phyloP scores from a whole-genome alignment of 495 filamentous ascomycete genomes.

The Trichocladium antarcticum region DNA sequence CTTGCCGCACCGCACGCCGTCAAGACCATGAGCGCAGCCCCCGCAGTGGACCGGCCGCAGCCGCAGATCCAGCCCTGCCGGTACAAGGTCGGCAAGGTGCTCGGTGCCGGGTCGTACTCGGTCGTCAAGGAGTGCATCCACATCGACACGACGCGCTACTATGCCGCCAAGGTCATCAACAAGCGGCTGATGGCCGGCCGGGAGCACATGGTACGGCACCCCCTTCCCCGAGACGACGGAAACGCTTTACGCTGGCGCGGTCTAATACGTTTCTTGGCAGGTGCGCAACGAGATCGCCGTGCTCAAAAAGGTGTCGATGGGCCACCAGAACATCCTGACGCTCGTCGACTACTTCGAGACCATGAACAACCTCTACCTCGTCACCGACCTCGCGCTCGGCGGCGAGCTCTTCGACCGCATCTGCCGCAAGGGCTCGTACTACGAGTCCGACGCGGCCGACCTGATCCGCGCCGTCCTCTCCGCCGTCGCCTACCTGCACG shows the following conservation, averaged over 20 bases:
- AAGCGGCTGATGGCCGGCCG: constrained; percentile 95
- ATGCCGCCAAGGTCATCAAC: constrained; percentile 98
- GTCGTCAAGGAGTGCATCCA: constrained; percentile 99
- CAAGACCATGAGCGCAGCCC: constrained; percentile 24
- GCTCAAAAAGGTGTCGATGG: constrained; percentile 91
- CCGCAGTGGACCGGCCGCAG: constrained; percentile 21
- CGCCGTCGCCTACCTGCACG: constrained; percentile 96
- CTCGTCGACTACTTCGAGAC: constrained; percentile 99
- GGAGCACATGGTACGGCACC: constrained; percentile 79
- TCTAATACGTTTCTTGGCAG: constrained; percentile 36
- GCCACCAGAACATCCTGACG: constrained; percentile 94
- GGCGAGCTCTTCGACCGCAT: constrained; percentile 98
- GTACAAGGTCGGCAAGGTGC: constrained; percentile 97
- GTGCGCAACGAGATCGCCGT: constrained; percentile 97
- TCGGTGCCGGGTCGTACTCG: constrained; percentile 92
- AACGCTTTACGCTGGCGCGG: neutral
- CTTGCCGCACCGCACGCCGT: no score
- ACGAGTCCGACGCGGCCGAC: constrained; percentile 91
- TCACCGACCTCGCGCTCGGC: constrained; percentile 91
- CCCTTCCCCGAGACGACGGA: neutral
- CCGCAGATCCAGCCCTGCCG: constrained; percentile 48
- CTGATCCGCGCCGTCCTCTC: constrained; percentile 89
- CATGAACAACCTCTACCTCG: constrained; percentile 97
- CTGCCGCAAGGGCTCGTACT: constrained; percentile 95
- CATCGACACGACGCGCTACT: constrained; percentile 94